Base-by-base conservation (phyloP, 2,329 filamentous ascomycete genomes). In the Penicillium sp. region DNA sequence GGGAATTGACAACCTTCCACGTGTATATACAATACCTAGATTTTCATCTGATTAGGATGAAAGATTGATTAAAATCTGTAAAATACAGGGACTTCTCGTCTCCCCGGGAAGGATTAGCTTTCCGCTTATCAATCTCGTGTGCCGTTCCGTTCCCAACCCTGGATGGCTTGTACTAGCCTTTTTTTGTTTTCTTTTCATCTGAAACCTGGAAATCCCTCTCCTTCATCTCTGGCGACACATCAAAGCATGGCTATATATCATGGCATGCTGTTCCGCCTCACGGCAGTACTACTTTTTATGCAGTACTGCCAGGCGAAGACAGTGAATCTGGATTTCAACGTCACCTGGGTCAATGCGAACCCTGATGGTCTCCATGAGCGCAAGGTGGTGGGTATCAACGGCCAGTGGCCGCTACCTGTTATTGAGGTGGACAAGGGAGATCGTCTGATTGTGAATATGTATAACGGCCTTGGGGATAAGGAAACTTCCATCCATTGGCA, bases 371-470 rank as follows among this genome's bases (percentile, higher is more conserved):
- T 78, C 55, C 60, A 67, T 22, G 75, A 74, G 26, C 75, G 82
- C n/a, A 74, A 78, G 19, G 69, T 88, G 77, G 82, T 91, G 50
- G 83, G 87, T 36, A 88, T 91, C 73, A 91, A 93, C 67, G 85
- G 85, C 35, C 78, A 88, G 67, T 91, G 89, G 72, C 90, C 90
- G 0, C 82, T 89, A 0, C 89, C 89, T 6, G 72, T 88, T 42
- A 83, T 94, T 43, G 84, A 89, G 60, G 84, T 85, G 59, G 90
- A 89, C 61, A 85, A 89, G 60, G 88, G 88, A 19, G 90, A 94
- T 63, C 84, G 81, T 1, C 71, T 94, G 9, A 71, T 90, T 4
- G 83, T 91, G 41, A 84, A 89, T 31, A 78, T 91, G 48, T 75
- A 84, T 61, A 93, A 93, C 63, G 78, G 82, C 22, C 83, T 88